A percentile compares a stretch with the other conserved stretches of the same genome.
These are phyloP conservation scores for Tolypocladium guangdongense DNA, from an alignment of 2,329 filamentous ascomycete species.

Conservation along the genomic window DNA sequence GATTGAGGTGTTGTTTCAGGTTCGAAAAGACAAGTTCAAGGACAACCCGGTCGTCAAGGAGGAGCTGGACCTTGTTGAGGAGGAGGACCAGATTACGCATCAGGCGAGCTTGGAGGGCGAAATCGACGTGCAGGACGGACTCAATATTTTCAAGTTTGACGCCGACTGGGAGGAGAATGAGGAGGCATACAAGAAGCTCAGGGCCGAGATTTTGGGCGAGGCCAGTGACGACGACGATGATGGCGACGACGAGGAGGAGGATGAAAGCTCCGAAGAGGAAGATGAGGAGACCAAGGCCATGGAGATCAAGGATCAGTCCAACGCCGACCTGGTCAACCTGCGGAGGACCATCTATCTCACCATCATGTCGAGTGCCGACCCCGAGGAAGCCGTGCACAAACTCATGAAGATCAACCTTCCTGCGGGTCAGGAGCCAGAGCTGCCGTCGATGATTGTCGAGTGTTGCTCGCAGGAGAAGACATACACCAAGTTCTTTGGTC, in stretches of 20 bases:
- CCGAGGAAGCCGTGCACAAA: conserved; percentile 96
- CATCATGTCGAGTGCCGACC: conserved; percentile 92
- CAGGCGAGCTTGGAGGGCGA: conserved; percentile 71
- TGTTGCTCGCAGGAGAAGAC: conserved; percentile 95
- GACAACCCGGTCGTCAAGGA: conserved; percentile 85
- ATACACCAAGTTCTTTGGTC: conserved; percentile 93
- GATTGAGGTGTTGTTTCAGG: conserved; percentile 95
- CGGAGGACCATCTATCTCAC: conserved; percentile 93
- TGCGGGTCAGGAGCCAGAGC: conserved; percentile 72
- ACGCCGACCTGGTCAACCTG: conserved; percentile 88
- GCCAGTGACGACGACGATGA: conserved; percentile 76
- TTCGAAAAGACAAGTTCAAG: conserved; percentile 93
- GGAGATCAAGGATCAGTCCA: conserved; percentile 97
- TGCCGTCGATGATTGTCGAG: conserved; percentile 95
- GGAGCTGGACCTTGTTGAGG: conserved; percentile 89
- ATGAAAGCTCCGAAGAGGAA: conserved; percentile 64
- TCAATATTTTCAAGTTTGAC: conserved; percentile 96
- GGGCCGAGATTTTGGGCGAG: conserved; percentile 89
- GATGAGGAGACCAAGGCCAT: conserved; percentile 70
- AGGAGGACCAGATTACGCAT: conserved; percentile 97
- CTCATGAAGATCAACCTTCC: conserved; percentile 90
- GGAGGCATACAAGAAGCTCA: conserved; percentile 77
- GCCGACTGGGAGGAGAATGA: conserved; percentile 84
- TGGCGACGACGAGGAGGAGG: conserved; percentile 38
- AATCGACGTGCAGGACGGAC: conserved; percentile 70